Base-by-base conservation (phyloP, 2,329 filamentous ascomycete species). In the Epichloe sibirici region DNA sequence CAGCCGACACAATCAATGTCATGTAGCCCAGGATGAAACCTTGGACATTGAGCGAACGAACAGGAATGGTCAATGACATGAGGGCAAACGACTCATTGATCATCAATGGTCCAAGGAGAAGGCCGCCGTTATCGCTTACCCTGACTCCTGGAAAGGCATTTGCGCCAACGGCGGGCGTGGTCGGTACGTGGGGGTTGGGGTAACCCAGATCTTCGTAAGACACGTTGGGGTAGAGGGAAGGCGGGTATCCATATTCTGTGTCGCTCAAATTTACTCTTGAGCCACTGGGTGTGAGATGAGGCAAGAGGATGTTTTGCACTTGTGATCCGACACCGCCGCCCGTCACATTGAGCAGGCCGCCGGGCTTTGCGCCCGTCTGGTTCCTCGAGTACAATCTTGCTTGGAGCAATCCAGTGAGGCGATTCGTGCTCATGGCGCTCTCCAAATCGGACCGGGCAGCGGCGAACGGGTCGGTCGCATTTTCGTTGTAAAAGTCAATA, bases 31-130 rank as follows among this genome's bases (percentile, higher is more conserved):
- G 74, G 1, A 91, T 78, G 56, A 85, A 82, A 3, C 70, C 71
- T 21, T 43, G 69, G 65, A 2, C 77, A 76, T 2, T 75, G 74
- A 63, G 85, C 82, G 59, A 60, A 55, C 87, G 77, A 51, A 96
- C 81, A 0, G 90, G 88, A 15, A 91, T 70, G 0, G 90, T 95
- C 54, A 95, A 73, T 2, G 90, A 95, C 12, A 95, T 65, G 11
- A 96, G 71, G 23, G 87, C 86, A 57, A 85, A 86, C 0, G 81
- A 80, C 45, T 78, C 71, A 63, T 94, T 93, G 57, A 93, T 68
- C 25, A 79, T 73, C 53, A 88, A 73, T 0, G 90, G 90, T 0
- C 90, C 90, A 0, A 93, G 74, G 1, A 95, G 69, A n/a, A 95
- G 71, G 1, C 81, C 81, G 47, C 66, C 71, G 49, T 72, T 71